Evolutionary conservation across 2,329 filamentous ascomycete species (phyloP).

Genomic region (Penicillium decumbens): DNA sequence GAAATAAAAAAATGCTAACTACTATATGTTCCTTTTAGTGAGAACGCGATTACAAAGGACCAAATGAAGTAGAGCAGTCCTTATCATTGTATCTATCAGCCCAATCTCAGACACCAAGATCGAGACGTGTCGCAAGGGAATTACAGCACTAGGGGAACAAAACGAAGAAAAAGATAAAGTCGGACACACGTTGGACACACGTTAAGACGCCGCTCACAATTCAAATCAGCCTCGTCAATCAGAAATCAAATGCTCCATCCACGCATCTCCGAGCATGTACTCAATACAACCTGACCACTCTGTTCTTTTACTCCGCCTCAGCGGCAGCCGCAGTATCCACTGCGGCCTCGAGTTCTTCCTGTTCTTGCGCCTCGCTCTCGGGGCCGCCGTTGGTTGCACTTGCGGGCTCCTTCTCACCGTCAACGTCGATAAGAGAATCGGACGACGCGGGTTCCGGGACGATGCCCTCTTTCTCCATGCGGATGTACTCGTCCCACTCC

Average conservation of each 20-base stretch:
- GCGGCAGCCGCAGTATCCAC: slow-evolving; percentile 11
- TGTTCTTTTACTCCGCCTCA: slow-evolving; percentile 18
- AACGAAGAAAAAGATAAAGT: slow-evolving; percentile 5
- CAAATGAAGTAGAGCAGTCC: slow-evolving; percentile 4
- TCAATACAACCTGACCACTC: slow-evolving; percentile 15
- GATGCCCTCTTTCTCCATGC: slow-evolving; percentile 69
- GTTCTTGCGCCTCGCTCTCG: slow-evolving; percentile 26
- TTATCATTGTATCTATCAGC: slow-evolving; percentile 21
- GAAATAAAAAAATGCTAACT: too few species aligned
- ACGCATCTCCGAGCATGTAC: slow-evolving; percentile 14
- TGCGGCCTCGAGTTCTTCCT: slow-evolving; percentile 11
- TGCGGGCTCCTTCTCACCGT: slow-evolving; percentile 28
- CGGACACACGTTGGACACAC: slow-evolving; percentile 28
- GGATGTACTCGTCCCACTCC: slow-evolving; percentile 88
- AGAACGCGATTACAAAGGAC: neutral
- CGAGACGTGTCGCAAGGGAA: slow-evolving; percentile 15
- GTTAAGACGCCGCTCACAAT: slow-evolving; percentile 29
- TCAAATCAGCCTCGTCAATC: slow-evolving; percentile 17
- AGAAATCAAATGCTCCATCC: slow-evolving; percentile 24
- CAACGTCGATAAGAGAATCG: slow-evolving; percentile 42
- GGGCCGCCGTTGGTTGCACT: slow-evolving; percentile 33
- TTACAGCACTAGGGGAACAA: slow-evolving; percentile 17
- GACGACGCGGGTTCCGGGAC: slow-evolving; percentile 38
- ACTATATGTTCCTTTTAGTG: too few species aligned
- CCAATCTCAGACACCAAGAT: slow-evolving; percentile 13